Conservation (phyloP, 176 grass and related monocot genomes). For the Areca catechu region DNA sequence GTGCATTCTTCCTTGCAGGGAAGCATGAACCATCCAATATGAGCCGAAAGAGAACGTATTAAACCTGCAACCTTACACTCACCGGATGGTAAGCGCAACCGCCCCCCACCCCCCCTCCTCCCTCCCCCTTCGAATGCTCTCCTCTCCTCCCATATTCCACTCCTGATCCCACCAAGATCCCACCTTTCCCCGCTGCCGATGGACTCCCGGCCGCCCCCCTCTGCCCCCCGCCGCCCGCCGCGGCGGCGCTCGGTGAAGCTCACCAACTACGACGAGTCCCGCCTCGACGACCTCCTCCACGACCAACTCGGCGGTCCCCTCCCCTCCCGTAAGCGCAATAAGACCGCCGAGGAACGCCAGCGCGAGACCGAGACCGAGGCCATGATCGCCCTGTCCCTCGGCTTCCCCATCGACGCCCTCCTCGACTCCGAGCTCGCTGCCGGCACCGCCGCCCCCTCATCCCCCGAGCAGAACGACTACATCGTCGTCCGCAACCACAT, state of each 20-base stretch:
- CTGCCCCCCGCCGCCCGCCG: neutral
- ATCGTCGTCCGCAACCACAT: slow-evolving; percentile 91
- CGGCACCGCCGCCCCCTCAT: slow-evolving; percentile 6
- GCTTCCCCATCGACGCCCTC: slow-evolving; percentile 70
- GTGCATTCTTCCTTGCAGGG: too few species aligned
- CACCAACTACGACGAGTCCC: slow-evolving; percentile 77
- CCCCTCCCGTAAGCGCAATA: slow-evolving; percentile 37
- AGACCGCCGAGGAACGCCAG: slow-evolving; percentile 57
- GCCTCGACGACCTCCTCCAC: slow-evolving; percentile 41
- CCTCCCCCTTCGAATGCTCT: too few species aligned
- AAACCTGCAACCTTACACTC: too few species aligned
- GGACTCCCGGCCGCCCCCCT: neutral
- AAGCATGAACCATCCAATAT: too few species aligned
- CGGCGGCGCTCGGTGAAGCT: slow-evolving; percentile 22
- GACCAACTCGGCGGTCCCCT: slow-evolving; percentile 48
- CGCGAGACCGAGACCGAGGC: slow-evolving; percentile 88
- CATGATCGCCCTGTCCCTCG: slow-evolving; percentile 72
- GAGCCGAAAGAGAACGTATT: too few species aligned
- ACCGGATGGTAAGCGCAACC: too few species aligned
- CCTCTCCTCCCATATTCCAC: too few species aligned
- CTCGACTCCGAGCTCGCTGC: slow-evolving; percentile 42
- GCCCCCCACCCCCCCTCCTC: too few species aligned
- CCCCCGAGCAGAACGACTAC: slow-evolving; percentile 61
- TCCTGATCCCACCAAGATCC: neutral
- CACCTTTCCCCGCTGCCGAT: neutral